These are phyloP conservation scores for Ceratobasidium sp. DNA, from an alignment of 1,284 basidiomycete genomes.

Conservation along the genomic window DNA sequence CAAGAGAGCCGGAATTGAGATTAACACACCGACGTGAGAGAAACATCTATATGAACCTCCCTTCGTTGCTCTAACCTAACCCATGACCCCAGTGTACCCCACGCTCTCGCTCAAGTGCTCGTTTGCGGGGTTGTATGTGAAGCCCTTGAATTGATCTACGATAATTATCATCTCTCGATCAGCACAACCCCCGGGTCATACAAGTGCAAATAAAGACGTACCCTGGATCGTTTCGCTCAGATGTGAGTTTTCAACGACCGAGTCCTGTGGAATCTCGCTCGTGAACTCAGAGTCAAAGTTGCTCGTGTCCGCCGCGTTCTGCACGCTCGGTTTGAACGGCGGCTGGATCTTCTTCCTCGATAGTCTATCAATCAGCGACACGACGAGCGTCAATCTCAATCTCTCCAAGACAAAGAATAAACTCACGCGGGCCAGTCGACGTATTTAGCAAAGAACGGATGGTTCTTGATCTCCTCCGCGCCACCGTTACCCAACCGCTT, in stretches of 20 bases:
- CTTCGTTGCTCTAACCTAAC: slow-evolving; percentile 19
- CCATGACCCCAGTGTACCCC: slow-evolving; percentile 47
- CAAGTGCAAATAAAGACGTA: slow-evolving; percentile 5
- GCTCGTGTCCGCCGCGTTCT: slow-evolving; percentile 75
- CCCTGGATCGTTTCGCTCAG: slow-evolving; percentile 90
- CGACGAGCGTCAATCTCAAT: slow-evolving; percentile 5
- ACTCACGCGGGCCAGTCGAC: slow-evolving; percentile 87
- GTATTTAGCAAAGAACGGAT: slow-evolving; percentile 95
- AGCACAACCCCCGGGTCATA: slow-evolving; percentile 44
- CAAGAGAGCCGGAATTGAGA: not conserved
- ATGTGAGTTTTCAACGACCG: slow-evolving; percentile 92
- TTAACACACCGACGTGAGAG: not conserved
- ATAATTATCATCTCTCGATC: not conserved
- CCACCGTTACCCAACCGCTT: slow-evolving; percentile 90
- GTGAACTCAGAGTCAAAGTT: slow-evolving; percentile 98
- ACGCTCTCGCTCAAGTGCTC: slow-evolving; percentile 67
- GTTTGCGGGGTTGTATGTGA: slow-evolving; percentile 78
- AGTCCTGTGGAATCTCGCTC: slow-evolving; percentile 91
- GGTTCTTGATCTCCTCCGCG: slow-evolving; percentile 95
- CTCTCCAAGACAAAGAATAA: not conserved
- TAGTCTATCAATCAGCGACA: slow-evolving; percentile 66
- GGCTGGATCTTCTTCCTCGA: slow-evolving; percentile 97
- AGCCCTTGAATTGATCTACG: slow-evolving; percentile 87
- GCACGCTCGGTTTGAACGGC: slow-evolving; percentile 97
- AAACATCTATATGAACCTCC: slow-evolving; percentile 14